phyloP scores from a whole-genome alignment of 192 early-diverging fungal species.

The Coemansia reversa region DNA sequence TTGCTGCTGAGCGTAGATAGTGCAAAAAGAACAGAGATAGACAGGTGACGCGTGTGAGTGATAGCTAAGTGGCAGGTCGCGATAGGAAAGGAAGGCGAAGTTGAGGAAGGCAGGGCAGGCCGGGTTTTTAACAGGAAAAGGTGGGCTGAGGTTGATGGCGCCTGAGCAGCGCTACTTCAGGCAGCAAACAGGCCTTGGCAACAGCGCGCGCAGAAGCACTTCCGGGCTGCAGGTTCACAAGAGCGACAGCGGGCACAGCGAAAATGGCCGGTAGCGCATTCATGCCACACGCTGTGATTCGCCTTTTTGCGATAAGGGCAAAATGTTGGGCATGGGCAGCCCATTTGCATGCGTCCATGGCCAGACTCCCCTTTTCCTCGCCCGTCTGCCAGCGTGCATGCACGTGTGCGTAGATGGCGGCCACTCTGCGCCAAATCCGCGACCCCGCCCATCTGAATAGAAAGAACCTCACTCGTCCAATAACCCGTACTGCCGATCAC shows the following conservation, averaged over 20 bases:
- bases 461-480: constrained; percentile 2
- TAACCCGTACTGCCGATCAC: constrained; percentile 12
- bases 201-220: background rate
- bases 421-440: constrained; percentile 2
- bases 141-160: background rate
- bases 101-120: constrained; percentile 11
- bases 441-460: constrained; percentile 1
- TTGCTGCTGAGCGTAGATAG: background rate
- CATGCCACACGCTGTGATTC: constrained; percentile 7
- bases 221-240: constrained; percentile 3
- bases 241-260: constrained; percentile 5
- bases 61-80: background rate
- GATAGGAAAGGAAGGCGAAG: background rate
- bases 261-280: constrained; percentile 22
- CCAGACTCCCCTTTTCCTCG: constrained; percentile 3
- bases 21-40: background rate
- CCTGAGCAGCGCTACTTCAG: background rate
- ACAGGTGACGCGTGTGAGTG: background rate
- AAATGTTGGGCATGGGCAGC: constrained; percentile 18
- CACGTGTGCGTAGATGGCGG: constrained; percentile 11
- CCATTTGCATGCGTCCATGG: constrained; percentile 10
- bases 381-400: constrained; percentile 7
- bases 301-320: constrained; percentile 15
- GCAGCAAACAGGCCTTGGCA: background rate
- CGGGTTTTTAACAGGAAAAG: constrained; percentile 42